Conservation (phyloP, 2,329 filamentous ascomycete species). For the Arthrobotrys entomopaga region DNA sequence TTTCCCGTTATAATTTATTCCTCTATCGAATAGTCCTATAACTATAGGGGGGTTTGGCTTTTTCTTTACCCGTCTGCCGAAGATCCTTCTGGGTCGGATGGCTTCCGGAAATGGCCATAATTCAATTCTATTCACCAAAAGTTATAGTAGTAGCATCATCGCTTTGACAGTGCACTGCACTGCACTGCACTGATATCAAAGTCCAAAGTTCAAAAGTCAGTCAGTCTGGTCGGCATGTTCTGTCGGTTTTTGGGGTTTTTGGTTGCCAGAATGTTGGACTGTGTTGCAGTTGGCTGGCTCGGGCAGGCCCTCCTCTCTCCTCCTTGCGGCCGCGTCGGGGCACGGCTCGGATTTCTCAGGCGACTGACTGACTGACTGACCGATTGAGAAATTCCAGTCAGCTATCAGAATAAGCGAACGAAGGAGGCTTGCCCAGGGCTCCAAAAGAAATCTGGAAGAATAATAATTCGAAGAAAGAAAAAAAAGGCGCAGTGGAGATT, state of each 20-base stretch:
- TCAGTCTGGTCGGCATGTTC: constrained; percentile 8
- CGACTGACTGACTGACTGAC: constrained; percentile 22
- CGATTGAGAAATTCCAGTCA: constrained; percentile 51
- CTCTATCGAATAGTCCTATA: not conserved
- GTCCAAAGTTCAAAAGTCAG: constrained; percentile 38
- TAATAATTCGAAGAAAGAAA: constrained; percentile 13
- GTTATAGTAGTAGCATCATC: too few relatives aligned
- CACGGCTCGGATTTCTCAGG: constrained; percentile 52
- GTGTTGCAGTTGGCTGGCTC: constrained; percentile 26
- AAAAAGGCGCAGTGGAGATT: constrained; percentile 47
- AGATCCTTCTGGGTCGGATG: constrained; percentile 21
- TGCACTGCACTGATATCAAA: constrained; percentile 43
- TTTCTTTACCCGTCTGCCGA: constrained; percentile 42
- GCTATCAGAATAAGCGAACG: constrained; percentile 51
- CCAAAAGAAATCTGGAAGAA: constrained; percentile 12
- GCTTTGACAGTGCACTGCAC: too few relatives aligned
- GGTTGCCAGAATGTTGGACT: constrained; percentile 40
- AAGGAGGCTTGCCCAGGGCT: constrained; percentile 49
- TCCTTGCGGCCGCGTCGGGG: constrained; percentile 43
- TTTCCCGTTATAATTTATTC: not conserved
- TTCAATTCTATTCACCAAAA: too few relatives aligned
- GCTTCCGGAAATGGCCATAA: constrained; percentile 36
- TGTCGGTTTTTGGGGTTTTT: too few relatives aligned
- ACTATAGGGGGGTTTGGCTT: not conserved
- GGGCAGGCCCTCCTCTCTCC: constrained; percentile 38